Evolutionary conservation across 1,139 yeast species (phyloP).

Genomic region (Saccharomyces hybrid): DNA sequence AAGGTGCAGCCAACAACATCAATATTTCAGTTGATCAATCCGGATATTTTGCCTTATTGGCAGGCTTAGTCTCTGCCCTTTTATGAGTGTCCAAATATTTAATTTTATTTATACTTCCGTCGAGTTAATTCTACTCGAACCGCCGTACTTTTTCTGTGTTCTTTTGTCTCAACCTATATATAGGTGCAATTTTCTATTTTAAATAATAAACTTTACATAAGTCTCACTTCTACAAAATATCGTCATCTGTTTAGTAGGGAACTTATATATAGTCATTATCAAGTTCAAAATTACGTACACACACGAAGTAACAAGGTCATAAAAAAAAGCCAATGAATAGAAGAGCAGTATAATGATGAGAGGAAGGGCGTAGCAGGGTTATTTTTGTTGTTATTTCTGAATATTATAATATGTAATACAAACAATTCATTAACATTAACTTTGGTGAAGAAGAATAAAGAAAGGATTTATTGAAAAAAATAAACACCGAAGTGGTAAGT

Average conservation of each 20-base stretch:
- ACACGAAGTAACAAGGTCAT: not conserved
- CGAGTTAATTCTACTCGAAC: not conserved
- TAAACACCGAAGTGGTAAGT: not conserved
- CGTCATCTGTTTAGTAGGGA: too few relatives aligned
- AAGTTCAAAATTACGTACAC: not conserved
- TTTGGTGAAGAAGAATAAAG: not conserved
- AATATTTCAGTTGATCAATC: slow-evolving; percentile 7
- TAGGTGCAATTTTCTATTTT: not conserved
- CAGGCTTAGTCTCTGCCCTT: slow-evolving; percentile 11
- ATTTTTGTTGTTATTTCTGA: not conserved
- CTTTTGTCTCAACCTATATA: not conserved
- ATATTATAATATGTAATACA: slow-evolving; percentile 1
- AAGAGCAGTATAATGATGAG: not conserved
- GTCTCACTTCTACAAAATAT: not conserved
- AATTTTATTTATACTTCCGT: not conserved
- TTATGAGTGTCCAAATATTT: slow-evolving; percentile 6
- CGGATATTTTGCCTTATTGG: slow-evolving; percentile 14
- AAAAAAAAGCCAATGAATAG: not conserved
- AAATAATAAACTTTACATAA: not conserved
- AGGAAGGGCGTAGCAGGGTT: too few relatives aligned
- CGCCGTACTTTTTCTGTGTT: not conserved
- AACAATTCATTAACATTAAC: not conserved
- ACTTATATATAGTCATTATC: too few relatives aligned
- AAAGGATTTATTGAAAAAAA: not conserved
- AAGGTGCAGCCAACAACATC: slow-evolving; percentile 14